Evolutionary conservation across 306 rosid genomes (phyloP), one percentile per base, ranked within the genome.

Genomic region (Aeschynomene evenia): DNA sequence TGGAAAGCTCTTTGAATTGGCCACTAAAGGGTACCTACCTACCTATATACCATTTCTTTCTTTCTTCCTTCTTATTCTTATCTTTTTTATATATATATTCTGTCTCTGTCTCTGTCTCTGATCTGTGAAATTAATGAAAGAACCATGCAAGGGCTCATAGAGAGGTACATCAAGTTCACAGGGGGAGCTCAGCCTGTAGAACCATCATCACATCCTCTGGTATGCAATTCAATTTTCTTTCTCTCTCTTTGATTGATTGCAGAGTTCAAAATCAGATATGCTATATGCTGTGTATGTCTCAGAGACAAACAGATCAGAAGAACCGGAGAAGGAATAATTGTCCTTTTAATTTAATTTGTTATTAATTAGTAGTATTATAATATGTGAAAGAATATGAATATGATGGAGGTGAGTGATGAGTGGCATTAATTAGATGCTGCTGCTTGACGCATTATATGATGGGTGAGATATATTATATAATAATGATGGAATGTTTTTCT

Each of bases 1-100:
- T 71, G 98, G 98, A 63, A 92, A 89, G 91, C 92, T 92, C 85
- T 86, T 76, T 71, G 96, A 92, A 51, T 88, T 89, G 2, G 83
- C 96, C 82, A 89, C 98, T 70, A 86, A 86, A 72, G 98, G 98
- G 96, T 91, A 9, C 26, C 2, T 69, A 22, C 8, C 16, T 57
- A 2, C 14, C 2, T 36, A 29, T 58, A 13, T 36, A 16, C 72
- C 4, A 4, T 67, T 43, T 57, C 5, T 40, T 19, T 9, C 21
- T 37, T 15, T 36, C 2, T 39, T 28, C 31, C 0, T 28, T 28
- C 5, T 28, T 39, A 36, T 7, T 39, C 9, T 8, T 33, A 33
- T 33, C 37, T 33, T 12, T 1, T 9, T 6, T 8, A 16, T 48
- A 2, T 50, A 19, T 7, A 7, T 21, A n/a, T n/a, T n/a, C n/a